Evolutionary conservation across 345 rosid species (phyloP), one percentile per base, ranked within the genome.

Genomic region (Citrus mangshanensis): DNA sequence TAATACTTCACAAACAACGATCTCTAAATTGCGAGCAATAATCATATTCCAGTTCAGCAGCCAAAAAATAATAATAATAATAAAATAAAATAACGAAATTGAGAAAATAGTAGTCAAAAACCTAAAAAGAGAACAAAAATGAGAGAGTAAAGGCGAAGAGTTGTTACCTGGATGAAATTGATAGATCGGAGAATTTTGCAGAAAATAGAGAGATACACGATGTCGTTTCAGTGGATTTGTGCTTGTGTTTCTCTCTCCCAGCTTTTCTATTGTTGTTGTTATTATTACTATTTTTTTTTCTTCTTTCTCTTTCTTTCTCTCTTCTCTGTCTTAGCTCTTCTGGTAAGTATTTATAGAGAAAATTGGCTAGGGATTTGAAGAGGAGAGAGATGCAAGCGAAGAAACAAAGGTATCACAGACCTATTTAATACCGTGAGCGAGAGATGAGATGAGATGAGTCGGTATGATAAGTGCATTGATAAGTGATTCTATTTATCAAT

Each of bases 321-420:
- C 73, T 61, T 60, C 72, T 80, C 81, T 72, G 68, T 78, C 58
- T 34, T 2, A 32, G 71, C 81, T 77, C 73, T 78, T 70, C 64
- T 70, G 84, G 77, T 68, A 19, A 34, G 83, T 88, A 84, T 90
- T 88, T 90, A 90, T 87, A 86, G 21, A 81, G 80, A 79, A 78
- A 74, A 51, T 19, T 78, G 79, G 82, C 76, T 88, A 85, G 90
- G 92, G 90, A 90, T 87, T 87, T 82, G 83, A 68, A 73, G 80
- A 74, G 59, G 65, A 67, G 78, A 78, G 65, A 82, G 64, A 62
- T 16, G 72, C 13, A 3, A 24, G 65, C 79, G 24, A 76, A 37
- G 72, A 73, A 63, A 67, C 38, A 28, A 71, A 62, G 30, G 82
- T 46, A 83, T 56, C 87, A 62, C 82, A 85, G 83, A 83, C 86